Base-by-base conservation (phyloP, 352 stramenopile genomes). In the Phytophthora pseudosyringae region DNA sequence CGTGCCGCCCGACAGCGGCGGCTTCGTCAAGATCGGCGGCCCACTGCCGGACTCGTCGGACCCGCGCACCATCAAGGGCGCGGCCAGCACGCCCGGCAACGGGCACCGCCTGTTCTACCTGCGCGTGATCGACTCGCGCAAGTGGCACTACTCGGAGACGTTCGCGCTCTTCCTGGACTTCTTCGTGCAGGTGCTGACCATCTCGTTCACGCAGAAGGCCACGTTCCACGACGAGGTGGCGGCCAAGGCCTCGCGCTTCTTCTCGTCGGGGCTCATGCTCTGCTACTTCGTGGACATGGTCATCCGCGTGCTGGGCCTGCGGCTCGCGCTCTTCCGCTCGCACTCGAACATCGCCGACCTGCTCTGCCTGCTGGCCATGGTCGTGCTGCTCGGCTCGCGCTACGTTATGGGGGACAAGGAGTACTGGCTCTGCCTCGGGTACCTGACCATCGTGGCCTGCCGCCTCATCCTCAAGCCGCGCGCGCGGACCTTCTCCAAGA, bases 141-240 rank as follows among this genome's bases (percentile, higher is more conserved):
- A 93, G 66, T 96, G 88, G 86, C 88, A 96, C 65, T 95, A 96
- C 71, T 84, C 76, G 50, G 85, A 95, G 65, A 91, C 86, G 3
- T 91, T 94, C 47, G 80, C 83, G 61, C 80, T 94, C 26, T 95
- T 94, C 53, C 60, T 94, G 45, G 88, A 96, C 75, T 96, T 96
- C 46, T 88, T 94, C 50, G 81, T 89, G 40, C 88, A 96, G 69
- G 71, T 96, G 35, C 58, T 94, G 32, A 77, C 86, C 48, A 78
- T 96, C 46, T 90, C 88, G 47, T 96, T 96, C 53, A 79, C 82
- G 25, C 79, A 84, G 3, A 79, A 83, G 49, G 36, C 73, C 28
- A 72, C 80, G 28, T 92, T 90, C 59, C 73, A 77, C 55, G 71
- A 90, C 36, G 76, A 89, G 50, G 60, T 91, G 43, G 78, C 84